Percentiles rank a stretch among this genome's conserved stretches.
Evolutionary conservation across 2,329 filamentous ascomycete genomes (phyloP).

Genomic region (Zarea fungicola): DNA sequence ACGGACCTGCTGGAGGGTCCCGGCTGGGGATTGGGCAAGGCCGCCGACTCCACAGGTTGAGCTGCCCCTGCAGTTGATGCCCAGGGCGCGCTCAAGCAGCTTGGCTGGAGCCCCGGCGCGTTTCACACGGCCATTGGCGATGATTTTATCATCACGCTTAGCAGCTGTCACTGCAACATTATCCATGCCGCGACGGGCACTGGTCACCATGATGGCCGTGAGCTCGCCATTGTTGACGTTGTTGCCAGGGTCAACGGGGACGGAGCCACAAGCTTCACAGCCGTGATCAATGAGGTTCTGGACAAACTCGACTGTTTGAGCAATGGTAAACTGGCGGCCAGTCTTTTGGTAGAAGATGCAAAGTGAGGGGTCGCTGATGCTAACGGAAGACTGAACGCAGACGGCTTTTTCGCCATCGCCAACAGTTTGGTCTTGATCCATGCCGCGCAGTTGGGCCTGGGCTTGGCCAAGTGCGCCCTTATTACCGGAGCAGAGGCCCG

Average conservation of each 20-base stretch:
- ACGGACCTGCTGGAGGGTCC: constrained; percentile 12
- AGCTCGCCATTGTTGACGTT: constrained; percentile 15
- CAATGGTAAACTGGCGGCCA: constrained; percentile 13
- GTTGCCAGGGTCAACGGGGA: constrained; percentile 14
- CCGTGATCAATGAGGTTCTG: constrained; percentile 9
- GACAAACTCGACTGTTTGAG: constrained; percentile 13
- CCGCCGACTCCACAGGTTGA: constrained; percentile 13
- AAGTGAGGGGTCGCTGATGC: constrained; percentile 12
- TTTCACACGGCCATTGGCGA: background rate
- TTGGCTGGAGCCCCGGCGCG: background rate
- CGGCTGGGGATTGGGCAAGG: constrained; percentile 8
- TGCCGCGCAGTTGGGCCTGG: constrained; percentile 10
- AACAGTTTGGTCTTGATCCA: constrained; percentile 13
- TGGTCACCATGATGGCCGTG: constrained; percentile 16
- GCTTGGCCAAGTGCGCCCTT: constrained; percentile 13
- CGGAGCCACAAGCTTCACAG: constrained; percentile 11
- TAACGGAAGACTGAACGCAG: constrained; percentile 12
- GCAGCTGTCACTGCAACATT: background rate
- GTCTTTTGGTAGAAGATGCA: constrained; percentile 16
- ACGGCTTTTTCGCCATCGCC: constrained; percentile 13
- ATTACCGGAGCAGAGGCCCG: constrained; percentile 14
- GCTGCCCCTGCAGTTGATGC: constrained; percentile 14
- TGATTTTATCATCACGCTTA: background rate
- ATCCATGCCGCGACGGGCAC: constrained; percentile 1
- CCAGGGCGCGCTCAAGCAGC: constrained; percentile 7